These are phyloP conservation scores for Verticillium nubilum DNA, from an alignment of 2,329 filamentous ascomycete genomes.

Conservation along the genomic window DNA sequence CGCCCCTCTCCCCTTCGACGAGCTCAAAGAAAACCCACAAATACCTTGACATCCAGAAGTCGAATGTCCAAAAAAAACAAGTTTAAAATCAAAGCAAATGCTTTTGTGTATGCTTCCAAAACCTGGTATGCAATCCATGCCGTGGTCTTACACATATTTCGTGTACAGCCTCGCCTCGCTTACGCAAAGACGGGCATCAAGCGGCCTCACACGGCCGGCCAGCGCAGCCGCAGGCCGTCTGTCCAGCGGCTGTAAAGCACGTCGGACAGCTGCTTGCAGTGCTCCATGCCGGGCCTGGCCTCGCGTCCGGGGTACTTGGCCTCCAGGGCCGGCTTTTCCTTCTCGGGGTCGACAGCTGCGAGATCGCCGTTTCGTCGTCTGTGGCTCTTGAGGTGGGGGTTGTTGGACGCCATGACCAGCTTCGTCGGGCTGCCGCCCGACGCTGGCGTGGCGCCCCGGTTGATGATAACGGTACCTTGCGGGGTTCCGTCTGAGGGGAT, in stretches of 20 bases:
- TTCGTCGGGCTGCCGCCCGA: constrained; percentile 47
- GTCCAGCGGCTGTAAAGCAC: constrained; percentile 89
- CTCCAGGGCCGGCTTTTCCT: constrained; percentile 42
- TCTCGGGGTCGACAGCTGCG: constrained; percentile 39
- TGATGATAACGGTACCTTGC: constrained; percentile 53
- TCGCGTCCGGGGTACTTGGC: constrained; percentile 51
- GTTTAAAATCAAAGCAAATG: constrained; percentile 2
- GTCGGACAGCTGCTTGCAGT: constrained; percentile 82
- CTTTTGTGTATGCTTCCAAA: constrained; percentile 12
- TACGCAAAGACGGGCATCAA: not conserved
- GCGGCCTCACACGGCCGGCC: constrained; percentile 41
- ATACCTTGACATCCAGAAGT: constrained; percentile 1
- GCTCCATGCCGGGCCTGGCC: constrained; percentile 73
- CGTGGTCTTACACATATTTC: constrained; percentile 12
- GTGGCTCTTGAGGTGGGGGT: constrained; percentile 79
- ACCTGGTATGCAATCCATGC: constrained; percentile 6
- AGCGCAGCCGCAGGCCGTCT: constrained; percentile 70
- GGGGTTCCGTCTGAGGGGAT: constrained; percentile 38
- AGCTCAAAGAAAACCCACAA: not conserved
- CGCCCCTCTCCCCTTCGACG: not conserved
- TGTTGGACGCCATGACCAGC: constrained; percentile 72
- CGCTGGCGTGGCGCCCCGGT: constrained; percentile 30
- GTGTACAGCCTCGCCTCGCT: not conserved
- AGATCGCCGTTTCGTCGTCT: constrained; percentile 55
- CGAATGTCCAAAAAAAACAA: constrained; percentile 2